Base-by-base conservation (phyloP, 768 basidiomycete species). In the Hydnomerulius pinastri region DNA sequence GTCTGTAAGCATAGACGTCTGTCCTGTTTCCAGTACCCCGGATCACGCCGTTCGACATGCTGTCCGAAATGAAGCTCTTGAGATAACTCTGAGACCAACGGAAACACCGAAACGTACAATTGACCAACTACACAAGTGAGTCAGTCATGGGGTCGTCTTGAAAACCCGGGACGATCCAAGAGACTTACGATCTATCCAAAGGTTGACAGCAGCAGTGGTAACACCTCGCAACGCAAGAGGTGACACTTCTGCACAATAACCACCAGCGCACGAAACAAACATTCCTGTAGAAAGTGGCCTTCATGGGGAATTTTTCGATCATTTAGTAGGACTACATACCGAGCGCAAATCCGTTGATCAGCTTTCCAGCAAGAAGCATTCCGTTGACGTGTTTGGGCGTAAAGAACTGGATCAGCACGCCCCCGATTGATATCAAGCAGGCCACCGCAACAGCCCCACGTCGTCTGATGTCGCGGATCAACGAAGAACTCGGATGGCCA, bases 181-280 rank as follows among this genome's bases (percentile, higher is more conserved):
- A 2, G 6, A 58, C 63, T 54, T 13, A 65, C 64, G 40, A 41
- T 24, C 54, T 17, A 64, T 58, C 64, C 63, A 63, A 25, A 63
- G 51, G 39, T 65, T 63, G 10, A 65, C 56, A 18, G 43, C 47
- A 7, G 61, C 63, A 3, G 63, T 64, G 6, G 58, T 64, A 33
- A 64, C 45, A 32, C 64, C 58, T 13, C 63, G 54, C 9, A 65
- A 29, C 21, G 63, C 60, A 32, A 64, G 63, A 7, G 63, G 63
- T 17, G 63, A 64, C n/a, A 65, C 61, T 21, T 65, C 63, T 6
- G 64, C 64, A 30, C 64, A 65, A 9, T 63, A 65, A 32, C 47
- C 44, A 25, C 61, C 56, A 0, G 63, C 58, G 39, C 56, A 54
- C 2, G 64, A 66, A 15, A 66, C 49, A 21, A 41, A 66, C 59